A percentile compares a stretch with the other conserved stretches of the same genome.
phyloP scores from a whole-genome alignment of 2,329 filamentous ascomycete genomes.

The Neophaeococcomyces mojaviensis region DNA sequence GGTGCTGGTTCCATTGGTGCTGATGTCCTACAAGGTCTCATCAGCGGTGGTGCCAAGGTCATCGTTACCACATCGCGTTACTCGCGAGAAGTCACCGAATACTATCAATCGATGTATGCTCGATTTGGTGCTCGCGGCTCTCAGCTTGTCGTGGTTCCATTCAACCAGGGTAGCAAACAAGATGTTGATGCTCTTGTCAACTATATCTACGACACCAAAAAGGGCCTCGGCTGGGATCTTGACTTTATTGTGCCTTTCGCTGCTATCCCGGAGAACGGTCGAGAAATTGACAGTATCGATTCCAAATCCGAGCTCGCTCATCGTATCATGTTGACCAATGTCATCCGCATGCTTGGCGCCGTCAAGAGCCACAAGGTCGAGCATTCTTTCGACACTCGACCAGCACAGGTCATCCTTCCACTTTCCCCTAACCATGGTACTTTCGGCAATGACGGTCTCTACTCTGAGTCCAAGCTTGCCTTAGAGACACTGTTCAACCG shows the following conservation, averaged over 20 bases:
- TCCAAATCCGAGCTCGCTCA: conserved; percentile 97
- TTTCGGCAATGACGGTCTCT: conserved; percentile 94
- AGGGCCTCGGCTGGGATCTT: conserved; percentile 93
- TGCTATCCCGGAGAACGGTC: conserved; percentile 94
- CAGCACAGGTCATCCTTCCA: conserved; percentile 91
- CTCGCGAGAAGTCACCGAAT: conserved; percentile 95
- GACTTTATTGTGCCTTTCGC: conserved; percentile 95
- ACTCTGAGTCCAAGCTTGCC: conserved; percentile 95
- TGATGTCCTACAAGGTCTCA: conserved; percentile 88
- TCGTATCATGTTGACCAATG: conserved; percentile 97
- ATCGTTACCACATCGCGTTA: conserved; percentile 94
- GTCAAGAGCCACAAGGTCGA: conserved; percentile 87
- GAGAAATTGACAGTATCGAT: conserved; percentile 93
- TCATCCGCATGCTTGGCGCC: conserved; percentile 79
- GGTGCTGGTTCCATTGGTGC: conserved; percentile 96
- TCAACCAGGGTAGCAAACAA: conserved; percentile 98
- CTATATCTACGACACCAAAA: conserved; percentile 96
- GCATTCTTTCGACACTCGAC: conserved; percentile 85
- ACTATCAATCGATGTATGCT: conserved; percentile 98
- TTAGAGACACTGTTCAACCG: conserved; percentile 97
- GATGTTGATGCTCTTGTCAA: conserved; percentile 89
- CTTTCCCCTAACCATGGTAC: conserved; percentile 97
- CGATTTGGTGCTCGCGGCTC: conserved; percentile 89
- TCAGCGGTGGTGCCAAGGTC: conserved; percentile 94
- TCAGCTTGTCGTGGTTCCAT: conserved; percentile 94